Percentiles rank a stretch among this genome's conserved stretches.
Conservation (phyloP, 2,329 filamentous ascomycete genomes). For the Corynespora cassiicola region DNA sequence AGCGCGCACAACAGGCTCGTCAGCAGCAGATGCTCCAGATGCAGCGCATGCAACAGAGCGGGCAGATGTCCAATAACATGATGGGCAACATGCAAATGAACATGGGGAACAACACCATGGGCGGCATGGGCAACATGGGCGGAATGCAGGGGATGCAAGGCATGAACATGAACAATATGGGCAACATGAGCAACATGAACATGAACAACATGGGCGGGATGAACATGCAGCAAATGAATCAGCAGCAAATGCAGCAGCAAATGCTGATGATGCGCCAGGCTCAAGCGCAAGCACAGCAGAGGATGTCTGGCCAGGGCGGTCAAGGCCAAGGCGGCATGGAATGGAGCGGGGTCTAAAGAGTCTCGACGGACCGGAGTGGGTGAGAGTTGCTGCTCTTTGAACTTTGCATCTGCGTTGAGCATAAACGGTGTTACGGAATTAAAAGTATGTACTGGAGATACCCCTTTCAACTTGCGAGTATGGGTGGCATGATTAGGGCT, state of each 20-base stretch:
- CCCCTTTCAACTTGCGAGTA: too few species aligned
- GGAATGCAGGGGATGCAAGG: slow-evolving; percentile 27
- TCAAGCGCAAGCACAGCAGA: slow-evolving; percentile 31
- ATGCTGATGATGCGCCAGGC: slow-evolving; percentile 43
- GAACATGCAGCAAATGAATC: slow-evolving; percentile 29
- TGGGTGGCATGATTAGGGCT: too few species aligned
- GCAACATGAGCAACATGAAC: slow-evolving; percentile 4
- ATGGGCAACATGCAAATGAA: slow-evolving; percentile 41
- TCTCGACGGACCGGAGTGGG: not conserved
- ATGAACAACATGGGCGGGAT: slow-evolving; percentile 8
- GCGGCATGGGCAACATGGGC: slow-evolving; percentile 24
- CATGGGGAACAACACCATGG: slow-evolving; percentile 17
- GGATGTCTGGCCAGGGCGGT: slow-evolving; percentile 26
- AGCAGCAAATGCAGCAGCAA: slow-evolving; percentile 39
- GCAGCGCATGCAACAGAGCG: slow-evolving; percentile 33
- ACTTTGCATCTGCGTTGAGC: slow-evolving; percentile 2
- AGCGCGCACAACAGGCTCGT: slow-evolving; percentile 39
- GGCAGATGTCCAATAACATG: slow-evolving; percentile 36
- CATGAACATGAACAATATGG: slow-evolving; percentile 25
- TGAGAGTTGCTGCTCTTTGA: not conserved
- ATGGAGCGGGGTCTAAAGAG: slow-evolving; percentile 31
- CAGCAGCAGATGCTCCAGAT: slow-evolving; percentile 44
- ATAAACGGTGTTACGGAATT: slow-evolving; percentile 12
- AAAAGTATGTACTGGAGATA: slow-evolving; percentile 19
- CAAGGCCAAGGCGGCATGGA: slow-evolving; percentile 31